Evolutionary conservation across 495 filamentous ascomycete genomes (phyloP), one percentile per base, ranked within the genome.

Genomic region (Annulohypoxylon stygium): DNA sequence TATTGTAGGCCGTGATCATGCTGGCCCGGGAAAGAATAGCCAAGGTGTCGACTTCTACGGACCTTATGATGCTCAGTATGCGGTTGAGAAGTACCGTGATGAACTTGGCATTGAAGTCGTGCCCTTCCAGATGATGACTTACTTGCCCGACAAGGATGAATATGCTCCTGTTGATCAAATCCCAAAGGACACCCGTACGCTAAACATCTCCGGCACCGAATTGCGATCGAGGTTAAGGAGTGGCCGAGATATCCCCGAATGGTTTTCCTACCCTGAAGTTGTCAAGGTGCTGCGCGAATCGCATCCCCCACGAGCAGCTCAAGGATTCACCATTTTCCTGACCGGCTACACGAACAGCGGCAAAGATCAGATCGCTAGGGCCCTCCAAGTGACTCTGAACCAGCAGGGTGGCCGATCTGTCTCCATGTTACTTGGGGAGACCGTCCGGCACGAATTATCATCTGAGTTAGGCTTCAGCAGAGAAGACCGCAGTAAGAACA

Each of bases 201-300:
- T 98, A 61, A 95, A 99, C 86, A 98, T 99, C 83, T 96, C 93
- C 61, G 96, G 96, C 66, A 97, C 94, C 30, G 96, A 99, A 84
- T 92, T 99, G 74, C 94, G 96, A 72, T 88, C 90, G 60, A 92
- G 96, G 70, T 89, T 99, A 59, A 90, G 93, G 75, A 94, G 91
- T 61, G 96, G 96, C 63, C 91, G 90, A 70, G 93, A 97, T 71
- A 99, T 99, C 78, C 96, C 96, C 65, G 94, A 97, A 81, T 99
- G 96, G 96, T 99, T 99, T 88, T 98, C 96, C 20, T 99, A 99
- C 85, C 94, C 97, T 66, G 97, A 99, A 85, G 97, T 99, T 71
- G 96, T 99, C 82, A 90, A 90, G 81, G 96, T 98, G 51, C 90
- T 99, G 59, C 88, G 96, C 73, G 93, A 99, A 84, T 97, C 94